These are phyloP conservation scores for Tillandsia leiboldiana DNA, from an alignment of 176 grass and related monocot species.

Conservation along the genomic window DNA sequence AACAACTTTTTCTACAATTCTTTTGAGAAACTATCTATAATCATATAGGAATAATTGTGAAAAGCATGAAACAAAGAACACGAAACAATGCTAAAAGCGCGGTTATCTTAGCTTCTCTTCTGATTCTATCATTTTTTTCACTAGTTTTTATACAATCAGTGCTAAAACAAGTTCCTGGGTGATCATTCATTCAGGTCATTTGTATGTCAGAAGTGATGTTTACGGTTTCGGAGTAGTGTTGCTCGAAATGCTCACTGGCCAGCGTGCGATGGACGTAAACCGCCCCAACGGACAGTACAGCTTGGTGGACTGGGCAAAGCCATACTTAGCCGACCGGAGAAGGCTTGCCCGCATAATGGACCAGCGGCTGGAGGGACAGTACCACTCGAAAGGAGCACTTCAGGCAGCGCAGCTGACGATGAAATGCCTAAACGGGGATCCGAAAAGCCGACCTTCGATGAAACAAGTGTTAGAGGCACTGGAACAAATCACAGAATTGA, in stretches of 20 bases:
- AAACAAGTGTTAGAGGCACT: slow-evolving; percentile 70
- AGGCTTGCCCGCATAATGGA: slow-evolving; percentile 68
- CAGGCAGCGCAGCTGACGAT: slow-evolving; percentile 60
- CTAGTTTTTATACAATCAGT: neutral
- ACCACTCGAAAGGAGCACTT: slow-evolving; percentile 55
- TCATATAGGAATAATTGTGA: no score
- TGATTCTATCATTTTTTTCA: neutral
- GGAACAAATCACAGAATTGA: slow-evolving; percentile 53
- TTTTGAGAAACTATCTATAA: no score
- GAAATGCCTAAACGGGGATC: slow-evolving; percentile 53
- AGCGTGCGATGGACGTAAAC: slow-evolving; percentile 40
- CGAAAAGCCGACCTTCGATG: slow-evolving; percentile 76
- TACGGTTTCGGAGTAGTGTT: slow-evolving; percentile 79
- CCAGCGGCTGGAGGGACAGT: slow-evolving; percentile 52
- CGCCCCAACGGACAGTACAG: slow-evolving; percentile 39
- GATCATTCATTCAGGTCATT: slow-evolving; percentile 37
- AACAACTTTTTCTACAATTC: no score
- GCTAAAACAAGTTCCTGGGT: neutral
- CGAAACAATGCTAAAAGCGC: no score
- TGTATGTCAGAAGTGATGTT: slow-evolving; percentile 94
- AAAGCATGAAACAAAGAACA: no score
- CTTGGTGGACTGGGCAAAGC: slow-evolving; percentile 63
- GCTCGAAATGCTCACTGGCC: slow-evolving; percentile 72
- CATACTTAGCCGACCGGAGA: slow-evolving; percentile 52
- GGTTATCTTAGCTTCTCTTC: neutral